phyloP scores from a whole-genome alignment of 83 land plant species.

The Larix sibirica region DNA sequence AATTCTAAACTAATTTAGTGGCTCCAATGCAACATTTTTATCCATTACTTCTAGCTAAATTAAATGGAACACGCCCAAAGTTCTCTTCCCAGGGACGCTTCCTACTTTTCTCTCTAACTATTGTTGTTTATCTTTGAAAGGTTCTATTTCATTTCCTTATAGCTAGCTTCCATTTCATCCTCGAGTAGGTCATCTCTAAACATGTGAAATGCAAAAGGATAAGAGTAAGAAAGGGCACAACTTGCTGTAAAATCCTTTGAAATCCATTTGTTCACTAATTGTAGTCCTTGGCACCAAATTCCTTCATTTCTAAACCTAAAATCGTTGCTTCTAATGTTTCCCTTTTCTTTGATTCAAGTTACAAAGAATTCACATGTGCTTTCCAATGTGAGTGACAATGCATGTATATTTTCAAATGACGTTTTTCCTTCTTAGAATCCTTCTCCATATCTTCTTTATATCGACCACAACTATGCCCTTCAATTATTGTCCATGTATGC shows the following conservation, averaged over 20 bases:
- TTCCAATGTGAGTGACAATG: constrained; percentile 90
- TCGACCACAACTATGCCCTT: constrained; percentile 90
- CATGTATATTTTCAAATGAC: constrained; percentile 75
- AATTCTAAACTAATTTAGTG: too few species aligned
- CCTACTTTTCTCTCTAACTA: constrained; percentile 86
- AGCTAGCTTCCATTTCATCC: constrained; percentile 77
- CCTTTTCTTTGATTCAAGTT: constrained; percentile 76
- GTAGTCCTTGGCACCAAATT: constrained; percentile 70
- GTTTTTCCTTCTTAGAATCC: constrained; percentile 71
- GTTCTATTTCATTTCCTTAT: constrained; percentile 65
- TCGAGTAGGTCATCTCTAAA: constrained; percentile 93
- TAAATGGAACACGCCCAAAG: too few species aligned
- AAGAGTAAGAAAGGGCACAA: constrained; percentile 85
- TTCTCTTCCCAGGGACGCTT: not conserved
- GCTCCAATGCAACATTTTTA: too few species aligned
- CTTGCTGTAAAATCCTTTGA: constrained; percentile 82
- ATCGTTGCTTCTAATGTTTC: constrained; percentile 70
- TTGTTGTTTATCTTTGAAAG: constrained; percentile 96
- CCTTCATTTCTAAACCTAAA: constrained; percentile 55
- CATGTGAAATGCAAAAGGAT: constrained; percentile 95
- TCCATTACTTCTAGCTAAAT: too few species aligned
- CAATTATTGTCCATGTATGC: constrained; percentile 80
- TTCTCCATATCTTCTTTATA: constrained; percentile 75
- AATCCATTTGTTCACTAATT: constrained; percentile 85
- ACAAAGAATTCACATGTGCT: constrained; percentile 87